Percentiles rank a stretch among this genome's conserved stretches.
These are phyloP conservation scores for Senecio squalidus DNA, from an alignment of 140 eudicot genomes.

Conservation along the genomic window DNA sequence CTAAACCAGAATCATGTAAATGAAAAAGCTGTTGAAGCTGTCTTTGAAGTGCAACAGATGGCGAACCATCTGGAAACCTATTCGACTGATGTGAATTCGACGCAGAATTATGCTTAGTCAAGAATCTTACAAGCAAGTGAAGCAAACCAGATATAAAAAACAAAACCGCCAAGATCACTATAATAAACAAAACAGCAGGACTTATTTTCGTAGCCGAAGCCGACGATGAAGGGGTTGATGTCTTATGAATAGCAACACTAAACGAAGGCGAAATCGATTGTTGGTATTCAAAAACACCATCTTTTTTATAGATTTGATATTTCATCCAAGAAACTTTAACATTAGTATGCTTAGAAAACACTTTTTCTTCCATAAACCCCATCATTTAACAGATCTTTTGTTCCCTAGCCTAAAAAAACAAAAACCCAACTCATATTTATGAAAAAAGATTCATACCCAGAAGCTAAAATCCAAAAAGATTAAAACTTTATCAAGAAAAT, in stretches of 20 bases:
- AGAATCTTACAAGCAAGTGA: slow-evolving; percentile 80
- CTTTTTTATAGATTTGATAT: slow-evolving; percentile 44
- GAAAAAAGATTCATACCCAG: slow-evolving; percentile 25
- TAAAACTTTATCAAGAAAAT: slow-evolving; percentile 5
- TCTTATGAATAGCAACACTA: slow-evolving; percentile 30
- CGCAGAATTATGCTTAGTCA: slow-evolving; percentile 59
- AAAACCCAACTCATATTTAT: slow-evolving; percentile 32
- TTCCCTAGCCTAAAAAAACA: slow-evolving; percentile 6
- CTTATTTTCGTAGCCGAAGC: slow-evolving; percentile 66
- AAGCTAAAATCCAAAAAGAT: slow-evolving; percentile 28
- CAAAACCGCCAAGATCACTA: slow-evolving; percentile 77
- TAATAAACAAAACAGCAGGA: slow-evolving; percentile 81
- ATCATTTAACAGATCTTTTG: slow-evolving; percentile 30
- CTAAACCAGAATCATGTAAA: slow-evolving; percentile 87
- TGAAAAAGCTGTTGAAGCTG: slow-evolving; percentile 87
- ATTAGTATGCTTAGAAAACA: slow-evolving; percentile 50
- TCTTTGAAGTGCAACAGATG: slow-evolving; percentile 76
- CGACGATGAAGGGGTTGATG: slow-evolving; percentile 43
- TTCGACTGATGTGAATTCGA: slow-evolving; percentile 49
- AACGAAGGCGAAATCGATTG: slow-evolving; percentile 38
- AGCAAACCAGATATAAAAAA: slow-evolving; percentile 92
- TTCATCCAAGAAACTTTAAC: slow-evolving; percentile 72
- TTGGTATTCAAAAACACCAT: slow-evolving; percentile 34
- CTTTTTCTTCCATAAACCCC: slow-evolving; percentile 35
- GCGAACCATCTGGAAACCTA: slow-evolving; percentile 55